Evolutionary conservation across 352 stramenopile genomes (phyloP).

Genomic region (Phytophthora foliorum): DNA sequence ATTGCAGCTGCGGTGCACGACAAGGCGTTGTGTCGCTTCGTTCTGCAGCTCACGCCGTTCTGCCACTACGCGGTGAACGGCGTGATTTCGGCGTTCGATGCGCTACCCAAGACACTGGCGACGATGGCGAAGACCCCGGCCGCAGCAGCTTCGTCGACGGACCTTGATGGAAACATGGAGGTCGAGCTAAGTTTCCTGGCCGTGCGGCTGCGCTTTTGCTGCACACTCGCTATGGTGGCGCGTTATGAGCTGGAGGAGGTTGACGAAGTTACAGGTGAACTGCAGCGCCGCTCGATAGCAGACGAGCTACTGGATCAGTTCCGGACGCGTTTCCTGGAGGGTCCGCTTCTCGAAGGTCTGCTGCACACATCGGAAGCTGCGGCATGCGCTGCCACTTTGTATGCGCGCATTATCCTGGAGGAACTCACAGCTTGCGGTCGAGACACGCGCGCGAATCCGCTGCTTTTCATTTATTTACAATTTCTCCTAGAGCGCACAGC

Average conservation of each 20-base stretch:
- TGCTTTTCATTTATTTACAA: slow-evolving; percentile 82
- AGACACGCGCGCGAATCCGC: slow-evolving; percentile 75
- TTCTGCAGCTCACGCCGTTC: slow-evolving; percentile 89
- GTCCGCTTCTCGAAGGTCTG: slow-evolving; percentile 70
- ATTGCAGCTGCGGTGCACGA: slow-evolving; percentile 85
- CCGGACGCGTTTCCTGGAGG: slow-evolving; percentile 73
- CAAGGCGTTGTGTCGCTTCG: slow-evolving; percentile 79
- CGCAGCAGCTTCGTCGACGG: slow-evolving; percentile 24
- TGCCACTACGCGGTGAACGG: slow-evolving; percentile 90
- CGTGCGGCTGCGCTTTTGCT: slow-evolving; percentile 84
- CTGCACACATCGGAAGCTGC: slow-evolving; percentile 78
- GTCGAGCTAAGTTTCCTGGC: slow-evolving; percentile 68
- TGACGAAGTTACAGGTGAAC: slow-evolving; percentile 50
- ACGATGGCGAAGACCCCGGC: slow-evolving; percentile 32
- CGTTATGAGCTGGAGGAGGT: slow-evolving; percentile 70
- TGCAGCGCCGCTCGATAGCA: slow-evolving; percentile 70
- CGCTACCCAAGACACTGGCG: slow-evolving; percentile 74
- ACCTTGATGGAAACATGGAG: slow-evolving; percentile 49
- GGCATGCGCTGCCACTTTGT: slow-evolving; percentile 73
- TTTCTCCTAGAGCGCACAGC: slow-evolving; percentile 69
- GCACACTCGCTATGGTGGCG: slow-evolving; percentile 84
- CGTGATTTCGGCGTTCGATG: slow-evolving; percentile 85
- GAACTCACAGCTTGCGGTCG: slow-evolving; percentile 78
- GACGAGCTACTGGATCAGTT: slow-evolving; percentile 83
- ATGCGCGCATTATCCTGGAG: slow-evolving; percentile 83